phyloP scores from a whole-genome alignment of 2,329 filamentous ascomycete species.

The Davidsoniella australis region DNA sequence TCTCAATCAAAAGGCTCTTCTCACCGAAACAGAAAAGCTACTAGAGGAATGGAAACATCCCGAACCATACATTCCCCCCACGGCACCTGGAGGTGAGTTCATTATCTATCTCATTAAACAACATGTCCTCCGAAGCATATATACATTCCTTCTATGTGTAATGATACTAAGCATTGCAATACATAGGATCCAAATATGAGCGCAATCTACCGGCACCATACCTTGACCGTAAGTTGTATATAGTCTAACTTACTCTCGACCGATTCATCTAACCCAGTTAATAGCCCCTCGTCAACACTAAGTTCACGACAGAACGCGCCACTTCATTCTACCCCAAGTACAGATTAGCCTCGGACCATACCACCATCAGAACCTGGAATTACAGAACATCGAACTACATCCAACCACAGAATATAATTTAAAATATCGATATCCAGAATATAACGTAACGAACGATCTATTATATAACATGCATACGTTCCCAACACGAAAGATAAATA shows the following conservation, averaged over 20 bases:
- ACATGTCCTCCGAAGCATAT: background rate
- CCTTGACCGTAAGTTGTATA: constrained; percentile 53
- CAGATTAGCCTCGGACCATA: no score
- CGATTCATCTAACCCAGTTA: background rate
- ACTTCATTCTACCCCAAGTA: no score
- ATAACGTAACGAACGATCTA: background rate
- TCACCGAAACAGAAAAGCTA: constrained; percentile 75
- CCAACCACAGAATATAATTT: no score
- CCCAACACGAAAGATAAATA: no score
- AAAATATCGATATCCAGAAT: background rate
- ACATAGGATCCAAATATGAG: constrained; percentile 81
- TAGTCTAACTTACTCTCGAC: background rate
- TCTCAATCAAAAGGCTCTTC: constrained; percentile 43
- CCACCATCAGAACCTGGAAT: no score
- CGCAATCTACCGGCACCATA: constrained; percentile 71
- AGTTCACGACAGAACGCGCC: no score
- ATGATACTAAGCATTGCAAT: background rate
- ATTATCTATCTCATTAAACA: background rate
- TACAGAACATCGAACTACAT: no score
- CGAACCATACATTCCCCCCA: constrained; percentile 78
- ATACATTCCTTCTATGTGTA: background rate
- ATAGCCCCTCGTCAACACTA: constrained; percentile 7
- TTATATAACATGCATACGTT: no score
- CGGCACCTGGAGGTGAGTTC: constrained; percentile 71
- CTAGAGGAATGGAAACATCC: constrained; percentile 95